Conservation (phyloP, 345 rosid species). For the Eutrema japonicum region DNA sequence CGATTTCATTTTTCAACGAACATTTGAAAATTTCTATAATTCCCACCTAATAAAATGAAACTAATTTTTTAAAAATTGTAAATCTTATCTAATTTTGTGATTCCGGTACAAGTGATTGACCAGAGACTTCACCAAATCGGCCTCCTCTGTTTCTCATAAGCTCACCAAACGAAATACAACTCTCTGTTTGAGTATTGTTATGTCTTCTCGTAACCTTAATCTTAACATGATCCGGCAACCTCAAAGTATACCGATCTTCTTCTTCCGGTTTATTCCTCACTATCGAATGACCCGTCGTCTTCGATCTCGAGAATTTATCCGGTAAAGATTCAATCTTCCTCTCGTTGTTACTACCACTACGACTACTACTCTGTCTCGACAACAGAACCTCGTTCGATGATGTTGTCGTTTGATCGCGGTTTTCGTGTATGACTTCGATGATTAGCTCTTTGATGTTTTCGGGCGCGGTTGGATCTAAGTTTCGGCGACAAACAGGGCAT, state of each 20-base stretch:
- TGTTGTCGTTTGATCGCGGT: constrained; percentile 11
- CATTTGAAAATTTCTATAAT: constrained; percentile 1
- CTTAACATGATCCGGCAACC: constrained; percentile 61
- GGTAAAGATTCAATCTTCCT: constrained; percentile 23
- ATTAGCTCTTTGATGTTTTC: constrained; percentile 46
- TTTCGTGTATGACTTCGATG: constrained; percentile 53
- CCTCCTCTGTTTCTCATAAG: constrained; percentile 42
- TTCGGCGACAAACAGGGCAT: constrained; percentile 83
- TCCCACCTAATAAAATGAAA: constrained; percentile 5
- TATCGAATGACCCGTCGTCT: constrained; percentile 85
- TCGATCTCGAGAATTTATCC: constrained; percentile 58
- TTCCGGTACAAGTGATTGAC: constrained; percentile 42
- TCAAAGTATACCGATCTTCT: constrained; percentile 57
- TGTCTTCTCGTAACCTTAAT: constrained; percentile 50
- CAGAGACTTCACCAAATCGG: constrained; percentile 44
- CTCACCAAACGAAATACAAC: constrained; percentile 69
- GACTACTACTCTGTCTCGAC: constrained; percentile 30
- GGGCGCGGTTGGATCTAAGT: constrained; percentile 53
- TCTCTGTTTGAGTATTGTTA: constrained; percentile 47
- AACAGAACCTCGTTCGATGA: constrained; percentile 13
- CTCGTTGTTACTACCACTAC: constrained; percentile 13
- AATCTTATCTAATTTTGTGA: constrained; percentile 13
- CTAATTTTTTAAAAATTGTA: background rate
- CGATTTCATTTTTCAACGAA: background rate
- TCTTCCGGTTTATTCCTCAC: constrained; percentile 43